A percentile compares a stretch with the other conserved stretches of the same genome.
Evolutionary conservation across 1,284 basidiomycete species (phyloP).

Genomic region (Puccinia horiana): DNA sequence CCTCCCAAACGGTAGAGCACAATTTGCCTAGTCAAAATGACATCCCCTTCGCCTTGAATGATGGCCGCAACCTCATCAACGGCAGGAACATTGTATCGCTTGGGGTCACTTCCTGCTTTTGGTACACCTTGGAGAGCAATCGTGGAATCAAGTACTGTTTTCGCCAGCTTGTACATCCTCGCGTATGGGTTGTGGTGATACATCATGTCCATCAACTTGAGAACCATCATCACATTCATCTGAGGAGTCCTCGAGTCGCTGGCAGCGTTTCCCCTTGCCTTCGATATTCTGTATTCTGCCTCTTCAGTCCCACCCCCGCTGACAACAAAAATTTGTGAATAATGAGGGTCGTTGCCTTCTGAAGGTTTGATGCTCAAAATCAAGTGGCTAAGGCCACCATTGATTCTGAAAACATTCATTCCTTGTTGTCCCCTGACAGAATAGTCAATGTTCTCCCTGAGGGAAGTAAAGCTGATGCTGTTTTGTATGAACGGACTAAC

Average conservation of each 20-base stretch:
- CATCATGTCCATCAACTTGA: too few species aligned
- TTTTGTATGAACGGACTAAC: not conserved
- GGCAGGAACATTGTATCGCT: not conserved
- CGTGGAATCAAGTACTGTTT: not conserved
- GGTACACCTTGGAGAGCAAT: not conserved
- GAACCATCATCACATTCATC: too few species aligned
- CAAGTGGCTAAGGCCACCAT: not conserved
- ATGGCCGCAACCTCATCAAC: not conserved
- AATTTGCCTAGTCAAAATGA: not conserved
- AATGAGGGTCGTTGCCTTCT: not conserved
- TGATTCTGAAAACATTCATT: not conserved
- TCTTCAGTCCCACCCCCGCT: not conserved
- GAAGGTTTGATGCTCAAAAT: not conserved
- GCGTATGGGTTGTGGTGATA: too few species aligned
- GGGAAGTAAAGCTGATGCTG: not conserved
- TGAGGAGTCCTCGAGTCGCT: not conserved
- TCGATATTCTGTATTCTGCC: not conserved
- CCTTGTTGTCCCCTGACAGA: not conserved
- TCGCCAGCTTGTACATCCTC: too few species aligned
- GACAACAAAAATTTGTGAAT: conserved; percentile 22
- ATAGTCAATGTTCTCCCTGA: not conserved
- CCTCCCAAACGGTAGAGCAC: not conserved
- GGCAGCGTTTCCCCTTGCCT: not conserved
- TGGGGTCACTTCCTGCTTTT: not conserved
- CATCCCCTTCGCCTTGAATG: not conserved